Evolutionary conservation across 2,329 filamentous ascomycete genomes (phyloP), one percentile per base, ranked within the genome.

Genomic region (Diplocarpon rosae): DNA sequence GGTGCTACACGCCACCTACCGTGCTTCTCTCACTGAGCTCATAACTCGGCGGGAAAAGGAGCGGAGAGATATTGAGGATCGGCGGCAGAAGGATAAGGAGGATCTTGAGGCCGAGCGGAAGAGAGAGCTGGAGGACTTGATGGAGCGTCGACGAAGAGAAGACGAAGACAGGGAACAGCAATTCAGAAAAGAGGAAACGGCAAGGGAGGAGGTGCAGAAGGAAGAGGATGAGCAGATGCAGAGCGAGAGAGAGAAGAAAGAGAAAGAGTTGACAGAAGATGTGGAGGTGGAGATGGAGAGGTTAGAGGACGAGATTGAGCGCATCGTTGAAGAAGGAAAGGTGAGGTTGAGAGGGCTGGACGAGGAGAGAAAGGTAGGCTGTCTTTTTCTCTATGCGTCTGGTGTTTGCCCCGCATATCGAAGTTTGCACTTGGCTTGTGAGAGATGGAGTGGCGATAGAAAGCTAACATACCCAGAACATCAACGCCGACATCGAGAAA

Each of bases 291-390:
- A 58, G 37, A 44, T 59, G 31, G 56, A 59, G 33, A 47, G 34
- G 15, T 36, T 59, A 15, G 57, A 60, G 35, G 52, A 57, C 35
- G 56, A 59, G 44, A 57, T 56, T 40, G 55, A 59, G 20, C 47
- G 36, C 15, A 51, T 39, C 33, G 45, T 56, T 12, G 50, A 55
- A 29, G 52, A 56, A 17, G 55, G 58, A 1, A 54, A 53, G 39
- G 50, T 42, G 39, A 45, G 32, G 12, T 27, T 60, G 30, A 42
- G 42, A 14, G 48, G 51, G 12, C 43, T 59, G 39, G 53, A 58
- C 51, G 54, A 57, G 36, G 50, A 53, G 34, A 40, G 53, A 32
- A 55, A 50, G 45, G 56, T 57, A 24, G 20, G 20, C 20, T 24
- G 20, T 24, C 20, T 24, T 24, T 24, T 24, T 24, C 20, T 24